Evolutionary conservation across 2,329 filamentous ascomycete genomes (phyloP).

Genomic region (Cytospora mali): DNA sequence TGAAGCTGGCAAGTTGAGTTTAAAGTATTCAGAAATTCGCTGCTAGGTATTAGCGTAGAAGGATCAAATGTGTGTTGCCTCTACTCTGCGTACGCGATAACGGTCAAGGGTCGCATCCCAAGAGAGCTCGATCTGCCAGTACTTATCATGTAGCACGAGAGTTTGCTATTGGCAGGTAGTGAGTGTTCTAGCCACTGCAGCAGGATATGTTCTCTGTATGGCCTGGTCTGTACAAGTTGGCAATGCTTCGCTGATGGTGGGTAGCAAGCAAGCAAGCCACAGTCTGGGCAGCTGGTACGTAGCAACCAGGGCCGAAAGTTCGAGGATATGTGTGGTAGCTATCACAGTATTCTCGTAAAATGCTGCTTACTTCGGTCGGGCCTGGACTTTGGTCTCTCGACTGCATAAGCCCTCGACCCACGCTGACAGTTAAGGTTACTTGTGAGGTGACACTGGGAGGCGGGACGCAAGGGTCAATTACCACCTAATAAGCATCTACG

Average conservation of each 20-base stretch:
- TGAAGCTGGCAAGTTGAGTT: background rate
- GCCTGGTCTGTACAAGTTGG: background rate
- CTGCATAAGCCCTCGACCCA: background rate
- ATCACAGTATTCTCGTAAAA: background rate
- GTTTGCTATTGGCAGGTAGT: background rate
- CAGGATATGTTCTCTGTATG: background rate
- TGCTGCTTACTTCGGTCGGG: background rate
- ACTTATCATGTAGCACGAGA: background rate
- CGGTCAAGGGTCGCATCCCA: background rate
- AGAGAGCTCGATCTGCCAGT: background rate
- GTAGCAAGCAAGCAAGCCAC: constrained; percentile 1
- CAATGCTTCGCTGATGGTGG: background rate
- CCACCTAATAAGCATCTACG: too few species aligned
- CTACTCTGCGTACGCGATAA: background rate
- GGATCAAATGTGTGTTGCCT: background rate
- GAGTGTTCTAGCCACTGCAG: background rate
- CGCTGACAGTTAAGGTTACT: background rate
- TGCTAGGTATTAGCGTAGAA: background rate
- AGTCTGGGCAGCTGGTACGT: background rate
- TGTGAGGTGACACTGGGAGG: background rate
- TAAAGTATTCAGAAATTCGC: background rate
- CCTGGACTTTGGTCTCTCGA: background rate
- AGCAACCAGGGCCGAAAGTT: background rate
- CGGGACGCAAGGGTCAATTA: background rate
- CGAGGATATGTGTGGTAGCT: background rate